Conservation (phyloP, 768 basidiomycete genomes). For the Kwoniella heveanensis region DNA sequence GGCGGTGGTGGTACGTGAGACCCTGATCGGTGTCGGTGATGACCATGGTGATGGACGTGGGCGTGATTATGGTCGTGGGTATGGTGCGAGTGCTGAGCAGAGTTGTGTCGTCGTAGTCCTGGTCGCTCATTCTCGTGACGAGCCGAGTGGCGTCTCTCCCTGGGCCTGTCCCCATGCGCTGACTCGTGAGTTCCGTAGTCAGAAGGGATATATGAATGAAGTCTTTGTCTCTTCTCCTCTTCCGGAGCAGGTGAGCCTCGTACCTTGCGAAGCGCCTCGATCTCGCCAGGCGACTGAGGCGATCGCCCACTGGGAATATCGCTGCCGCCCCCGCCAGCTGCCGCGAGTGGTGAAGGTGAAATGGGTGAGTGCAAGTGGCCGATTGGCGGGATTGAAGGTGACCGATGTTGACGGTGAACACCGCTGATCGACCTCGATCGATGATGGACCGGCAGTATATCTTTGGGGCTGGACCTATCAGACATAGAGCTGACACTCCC, state of each 20-base stretch:
- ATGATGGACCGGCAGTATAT: conserved; percentile 3
- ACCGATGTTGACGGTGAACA: conserved; percentile 4
- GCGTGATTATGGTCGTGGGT: conserved; percentile 15
- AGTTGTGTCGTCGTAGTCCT: conserved; percentile 5
- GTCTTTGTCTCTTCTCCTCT: conserved; percentile 7
- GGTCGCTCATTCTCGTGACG: conserved; percentile 6
- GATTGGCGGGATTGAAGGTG: conserved; percentile 15
- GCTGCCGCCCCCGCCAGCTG: neutral
- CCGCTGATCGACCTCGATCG: conserved; percentile 19
- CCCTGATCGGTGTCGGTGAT: conserved; percentile 27
- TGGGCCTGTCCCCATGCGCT: neutral
- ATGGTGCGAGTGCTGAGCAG: conserved; percentile 1
- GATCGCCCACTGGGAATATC: conserved; percentile 3
- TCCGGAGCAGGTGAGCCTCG: conserved; percentile 11
- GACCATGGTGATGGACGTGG: conserved; percentile 21
- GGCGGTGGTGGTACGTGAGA: conserved; percentile 22
- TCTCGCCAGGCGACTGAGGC: neutral
- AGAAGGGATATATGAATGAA: conserved; percentile 6
- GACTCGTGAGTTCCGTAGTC: neutral
- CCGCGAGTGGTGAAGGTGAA: conserved; percentile 21
- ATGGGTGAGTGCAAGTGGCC: conserved; percentile 21
- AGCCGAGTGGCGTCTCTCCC: conserved; percentile 17
- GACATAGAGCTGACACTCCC: conserved; percentile 18
- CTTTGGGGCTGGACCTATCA: conserved; percentile 12
- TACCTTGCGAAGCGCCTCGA: neutral